phyloP scores from a whole-genome alignment of 148 eudicot genomes.

The Heliosperma pusillum region DNA sequence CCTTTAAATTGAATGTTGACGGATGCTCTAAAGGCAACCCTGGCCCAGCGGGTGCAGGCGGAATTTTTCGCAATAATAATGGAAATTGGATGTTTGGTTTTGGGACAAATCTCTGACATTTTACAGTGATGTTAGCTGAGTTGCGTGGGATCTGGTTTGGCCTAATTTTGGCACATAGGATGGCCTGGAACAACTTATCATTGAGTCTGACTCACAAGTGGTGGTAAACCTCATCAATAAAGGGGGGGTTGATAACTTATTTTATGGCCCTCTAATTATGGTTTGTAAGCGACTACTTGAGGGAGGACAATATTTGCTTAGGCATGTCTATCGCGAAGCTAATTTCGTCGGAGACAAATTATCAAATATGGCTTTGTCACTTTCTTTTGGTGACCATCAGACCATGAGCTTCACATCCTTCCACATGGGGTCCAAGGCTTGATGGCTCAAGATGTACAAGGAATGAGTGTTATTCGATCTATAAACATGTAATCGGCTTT shows the following conservation, averaged over 20 bases:
- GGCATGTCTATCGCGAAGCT: background rate
- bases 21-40: background rate
- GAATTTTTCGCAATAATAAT: background rate
- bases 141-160: background rate
- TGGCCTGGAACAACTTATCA: background rate
- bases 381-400: too few species aligned
- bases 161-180: background rate
- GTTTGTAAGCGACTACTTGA: background rate
- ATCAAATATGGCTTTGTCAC: too few species aligned
- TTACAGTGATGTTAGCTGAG: background rate
- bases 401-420: too few species aligned
- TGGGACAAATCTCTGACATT: background rate
- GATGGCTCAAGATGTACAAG: too few species aligned
- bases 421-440: too few species aligned
- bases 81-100: background rate
- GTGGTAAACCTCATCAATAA: background rate
- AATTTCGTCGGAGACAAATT: background rate
- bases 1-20: background rate
- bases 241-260: too few species aligned
- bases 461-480: too few species aligned
- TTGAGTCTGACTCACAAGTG: background rate
- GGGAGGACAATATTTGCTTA: background rate
- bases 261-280: too few species aligned
- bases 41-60: background rate
- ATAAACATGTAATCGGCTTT: too few species aligned